phyloP scores from a whole-genome alignment of 805 yeast genomes.

The Candida nanaspora region DNA sequence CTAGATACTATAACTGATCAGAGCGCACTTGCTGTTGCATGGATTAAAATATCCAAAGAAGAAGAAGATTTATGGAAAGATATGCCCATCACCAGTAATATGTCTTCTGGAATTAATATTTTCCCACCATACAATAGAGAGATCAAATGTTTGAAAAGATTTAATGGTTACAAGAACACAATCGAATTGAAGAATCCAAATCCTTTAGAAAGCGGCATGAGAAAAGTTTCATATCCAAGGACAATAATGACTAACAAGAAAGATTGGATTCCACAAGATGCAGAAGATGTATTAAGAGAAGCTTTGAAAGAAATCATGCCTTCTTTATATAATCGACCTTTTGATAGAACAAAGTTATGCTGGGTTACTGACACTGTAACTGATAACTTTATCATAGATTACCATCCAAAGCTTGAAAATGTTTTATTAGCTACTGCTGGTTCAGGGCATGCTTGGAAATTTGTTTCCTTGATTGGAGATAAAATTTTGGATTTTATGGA shows the following conservation, averaged over 20 bases:
- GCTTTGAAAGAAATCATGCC: constrained; percentile 19
- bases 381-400: constrained; percentile 17
- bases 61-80: constrained; percentile 16
- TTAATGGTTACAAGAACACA: constrained; percentile 20
- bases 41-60: constrained; percentile 16
- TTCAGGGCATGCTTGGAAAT: constrained; percentile 22
- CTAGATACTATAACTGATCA: constrained; percentile 10
- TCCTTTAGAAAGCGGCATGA: constrained; percentile 5
- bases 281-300: constrained; percentile 13
- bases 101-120: constrained; percentile 20
- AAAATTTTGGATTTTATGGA: constrained; percentile 17
- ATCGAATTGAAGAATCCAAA: constrained; percentile 10
- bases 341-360: constrained; percentile 19
- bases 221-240: constrained; percentile 16
- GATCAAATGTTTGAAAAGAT: constrained; percentile 17
- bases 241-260: constrained; percentile 12
- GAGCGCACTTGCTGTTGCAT: constrained; percentile 19
- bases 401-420: constrained; percentile 14
- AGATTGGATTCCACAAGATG: constrained; percentile 21
- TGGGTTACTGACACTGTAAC: constrained; percentile 20
- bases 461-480: constrained; percentile 20
- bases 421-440: constrained; percentile 20
- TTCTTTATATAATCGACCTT: constrained; percentile 13
- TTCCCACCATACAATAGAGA: constrained; percentile 22
- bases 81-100: constrained; percentile 20